Percentiles rank a stretch among this genome's conserved stretches.
Conservation (phyloP, 257 asterid species). For the Primulina tabacum region DNA sequence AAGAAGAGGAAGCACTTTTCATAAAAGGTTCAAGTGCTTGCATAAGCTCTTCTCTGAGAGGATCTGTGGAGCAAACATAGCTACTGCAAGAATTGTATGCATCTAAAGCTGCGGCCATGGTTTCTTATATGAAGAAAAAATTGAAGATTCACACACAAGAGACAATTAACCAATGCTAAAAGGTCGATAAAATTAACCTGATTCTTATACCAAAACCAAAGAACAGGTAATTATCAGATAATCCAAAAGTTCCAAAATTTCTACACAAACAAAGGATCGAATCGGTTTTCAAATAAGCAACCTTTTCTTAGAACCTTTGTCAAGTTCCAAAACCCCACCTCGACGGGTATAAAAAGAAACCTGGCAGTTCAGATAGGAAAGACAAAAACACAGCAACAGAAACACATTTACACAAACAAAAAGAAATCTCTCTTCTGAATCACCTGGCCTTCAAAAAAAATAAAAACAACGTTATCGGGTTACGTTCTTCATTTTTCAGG, state of each 20-base stretch:
- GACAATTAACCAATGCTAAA: constrained; percentile 10
- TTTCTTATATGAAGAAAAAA: constrained; percentile 9
- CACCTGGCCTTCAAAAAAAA: constrained; percentile 83
- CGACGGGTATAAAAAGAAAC: constrained; percentile 52
- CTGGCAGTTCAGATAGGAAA: constrained; percentile 34
- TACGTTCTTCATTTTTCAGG: constrained; percentile 13
- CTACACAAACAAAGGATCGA: constrained; percentile 31
- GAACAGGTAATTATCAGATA: constrained; percentile 28
- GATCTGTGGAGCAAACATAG: constrained; percentile 51
- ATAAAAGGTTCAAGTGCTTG: constrained; percentile 87
- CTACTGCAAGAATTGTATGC: constrained; percentile 36
- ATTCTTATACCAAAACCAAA: constrained; percentile 39
- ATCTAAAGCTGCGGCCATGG: constrained; percentile 69
- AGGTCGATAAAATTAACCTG: constrained; percentile 21
- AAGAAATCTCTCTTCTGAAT: constrained; percentile 78
- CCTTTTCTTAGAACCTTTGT: constrained; percentile 24
- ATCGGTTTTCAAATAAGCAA: constrained; percentile 36
- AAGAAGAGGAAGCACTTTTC: constrained; percentile 53
- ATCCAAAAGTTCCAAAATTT: constrained; percentile 10
- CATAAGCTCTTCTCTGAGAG: constrained; percentile 75
- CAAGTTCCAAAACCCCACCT: constrained; percentile 22
- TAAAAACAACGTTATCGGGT: not conserved
- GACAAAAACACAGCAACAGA: not conserved
- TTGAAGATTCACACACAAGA: constrained; percentile 1
- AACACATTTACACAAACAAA: constrained; percentile 1